Evolutionary conservation across 352 stramenopile genomes (phyloP), one percentile per base, ranked within the genome.

Genomic region (Globisporangium parvum): DNA sequence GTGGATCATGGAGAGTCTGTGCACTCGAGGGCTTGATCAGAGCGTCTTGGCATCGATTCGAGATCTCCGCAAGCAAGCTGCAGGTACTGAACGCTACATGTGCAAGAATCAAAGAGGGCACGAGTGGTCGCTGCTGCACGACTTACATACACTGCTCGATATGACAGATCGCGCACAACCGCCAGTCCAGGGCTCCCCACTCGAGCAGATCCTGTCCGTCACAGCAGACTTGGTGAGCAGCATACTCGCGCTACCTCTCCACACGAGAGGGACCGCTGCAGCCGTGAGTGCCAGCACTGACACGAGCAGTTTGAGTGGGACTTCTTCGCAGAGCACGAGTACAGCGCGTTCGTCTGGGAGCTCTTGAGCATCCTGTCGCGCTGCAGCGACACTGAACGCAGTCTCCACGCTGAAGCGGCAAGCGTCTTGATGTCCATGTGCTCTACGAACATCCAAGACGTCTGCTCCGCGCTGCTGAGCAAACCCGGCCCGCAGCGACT

Each of bases 271-370:
- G 1, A 37, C 8, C 10, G 12, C 10, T 37, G 31, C 6, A 14
- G 31, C 31, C 12, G 10, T 2, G 31, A 37, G 31, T 12, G 10
- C 31, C 2, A 1, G 2, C 23, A 42, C 20, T 44, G 26, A 23
- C 40, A 31, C 45, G 4, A 48, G 28, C 41, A 77, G 69, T 74
- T 77, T 51, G 66, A 77, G 44, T 77, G 69, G 69, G 66, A 77
- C 6, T 72, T 74, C 37, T 77, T 77, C 31, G 69, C 37, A 5
- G 18, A 55, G 1, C 23, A 28, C 4, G 31, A 60, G n/a, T 72
- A 67, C 37, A 26, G 12, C 3, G 33, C 21, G 2, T 74, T 69
- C 33, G 41, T 64, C 9, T 57, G 62, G 21, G 53, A 73, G 37
- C 42, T 77, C 11, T 47, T 77, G 18, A n/a, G 48, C 14, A 60